Conservation (phyloP, 2,329 filamentous ascomycete genomes). For the Neofusicoccum ribis region DNA sequence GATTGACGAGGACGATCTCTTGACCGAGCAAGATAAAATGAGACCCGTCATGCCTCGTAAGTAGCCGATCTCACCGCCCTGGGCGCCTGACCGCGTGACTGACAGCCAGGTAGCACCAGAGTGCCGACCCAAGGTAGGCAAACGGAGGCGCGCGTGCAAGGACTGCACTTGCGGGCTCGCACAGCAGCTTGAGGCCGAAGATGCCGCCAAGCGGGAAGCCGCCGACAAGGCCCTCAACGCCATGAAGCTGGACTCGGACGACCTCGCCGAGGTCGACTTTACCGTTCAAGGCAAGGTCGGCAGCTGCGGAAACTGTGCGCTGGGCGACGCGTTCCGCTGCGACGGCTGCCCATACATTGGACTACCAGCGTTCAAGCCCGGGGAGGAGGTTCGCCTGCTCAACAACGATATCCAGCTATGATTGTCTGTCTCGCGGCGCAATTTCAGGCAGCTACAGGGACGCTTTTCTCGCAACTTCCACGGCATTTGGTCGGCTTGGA, state of each 20-base stretch:
- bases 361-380: conserved; percentile 92
- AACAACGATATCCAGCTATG: conserved; percentile 84
- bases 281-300: conserved; percentile 97
- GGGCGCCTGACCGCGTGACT: not conserved
- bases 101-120: conserved; percentile 64
- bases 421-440: conserved; percentile 1
- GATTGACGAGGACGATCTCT: conserved; percentile 85
- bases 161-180: conserved; percentile 96
- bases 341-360: conserved; percentile 81
- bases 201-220: conserved; percentile 64
- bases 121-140: conserved; percentile 83
- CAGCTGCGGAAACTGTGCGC: conserved; percentile 88
- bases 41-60: conserved; percentile 77
- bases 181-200: conserved; percentile 81
- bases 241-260: conserved; percentile 71
- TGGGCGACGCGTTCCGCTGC: conserved; percentile 77
- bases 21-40: conserved; percentile 82
- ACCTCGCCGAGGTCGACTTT: conserved; percentile 90
- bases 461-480: not conserved
- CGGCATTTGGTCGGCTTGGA: conserved; percentile 2
- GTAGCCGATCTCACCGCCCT: conserved; percentile 38
- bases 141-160: conserved; percentile 91
- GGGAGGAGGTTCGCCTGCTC: conserved; percentile 85
- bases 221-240: conserved; percentile 66
- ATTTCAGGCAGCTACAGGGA: not conserved